Percentiles rank a stretch among this genome's conserved stretches.
phyloP scores from a whole-genome alignment of 495 filamentous ascomycete species.

The Hypoxylon subgilvum region DNA sequence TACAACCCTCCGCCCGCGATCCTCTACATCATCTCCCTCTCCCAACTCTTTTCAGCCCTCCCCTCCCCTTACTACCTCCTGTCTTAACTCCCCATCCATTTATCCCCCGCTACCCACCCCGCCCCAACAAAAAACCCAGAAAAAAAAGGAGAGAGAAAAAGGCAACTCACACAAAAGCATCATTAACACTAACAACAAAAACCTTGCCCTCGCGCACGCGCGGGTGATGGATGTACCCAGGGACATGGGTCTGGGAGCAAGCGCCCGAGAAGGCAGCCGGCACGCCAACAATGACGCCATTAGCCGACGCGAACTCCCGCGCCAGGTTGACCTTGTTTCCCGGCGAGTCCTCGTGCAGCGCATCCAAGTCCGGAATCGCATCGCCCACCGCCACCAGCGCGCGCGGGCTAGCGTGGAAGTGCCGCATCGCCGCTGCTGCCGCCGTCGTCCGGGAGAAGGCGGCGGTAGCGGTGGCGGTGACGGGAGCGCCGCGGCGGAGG shows the following conservation, averaged over 20 bases:
- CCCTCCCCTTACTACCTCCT: too few relatives aligned
- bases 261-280: conserved; percentile 86
- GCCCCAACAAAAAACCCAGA: conserved; percentile 1
- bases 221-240: conserved; percentile 78
- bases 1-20: too few relatives aligned
- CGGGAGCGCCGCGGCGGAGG: conserved; percentile 26
- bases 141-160: conserved; percentile 5
- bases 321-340: conserved; percentile 88
- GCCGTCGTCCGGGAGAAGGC: conserved; percentile 2
- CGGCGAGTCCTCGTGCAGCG: conserved; percentile 65
- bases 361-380: conserved; percentile 63
- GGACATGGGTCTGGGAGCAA: conserved; percentile 81
- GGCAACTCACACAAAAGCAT: conserved; percentile 83
- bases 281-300: conserved; percentile 85
- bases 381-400: conserved; percentile 65
- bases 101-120: background rate
- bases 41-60: too few relatives aligned
- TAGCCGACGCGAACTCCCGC: conserved; percentile 65
- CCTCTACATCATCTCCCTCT: too few relatives aligned
- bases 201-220: conserved; percentile 76
- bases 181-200: conserved; percentile 91
- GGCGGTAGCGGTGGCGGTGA: conserved; percentile 1
- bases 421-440: conserved; percentile 29
- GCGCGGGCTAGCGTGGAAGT: conserved; percentile 61
- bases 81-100: background rate